These are phyloP conservation scores for Homolaphlyctis polyrhiza DNA, from an alignment of 371 early-diverging fungal genomes.

Conservation along the genomic window DNA sequence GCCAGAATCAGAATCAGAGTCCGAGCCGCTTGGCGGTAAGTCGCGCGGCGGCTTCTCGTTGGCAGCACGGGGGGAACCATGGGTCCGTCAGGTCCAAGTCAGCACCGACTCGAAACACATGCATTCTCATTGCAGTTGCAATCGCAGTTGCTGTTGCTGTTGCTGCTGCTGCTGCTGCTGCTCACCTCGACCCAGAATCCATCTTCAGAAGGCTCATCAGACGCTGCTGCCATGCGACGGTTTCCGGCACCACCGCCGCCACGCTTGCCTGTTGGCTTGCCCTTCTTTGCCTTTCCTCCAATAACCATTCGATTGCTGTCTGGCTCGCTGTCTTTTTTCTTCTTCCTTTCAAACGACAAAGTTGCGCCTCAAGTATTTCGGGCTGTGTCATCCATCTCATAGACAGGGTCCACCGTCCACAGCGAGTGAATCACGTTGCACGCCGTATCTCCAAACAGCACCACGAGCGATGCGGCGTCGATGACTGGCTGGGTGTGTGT, in stretches of 20 bases:
- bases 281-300: background rate
- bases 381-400: too few relatives aligned
- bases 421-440: too few relatives aligned
- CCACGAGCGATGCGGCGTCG: too few relatives aligned
- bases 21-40: background rate
- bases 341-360: too few relatives aligned
- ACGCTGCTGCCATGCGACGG: background rate
- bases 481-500: too few relatives aligned
- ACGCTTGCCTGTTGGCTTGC: background rate
- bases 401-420: too few relatives aligned
- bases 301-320: background rate
- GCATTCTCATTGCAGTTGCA: background rate
- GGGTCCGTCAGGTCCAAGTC: background rate
- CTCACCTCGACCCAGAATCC: slow-evolving; percentile 9
- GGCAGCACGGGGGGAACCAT: background rate
- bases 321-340: too few relatives aligned
- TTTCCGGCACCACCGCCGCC: background rate
- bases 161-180: background rate
- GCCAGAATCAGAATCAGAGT: slow-evolving; percentile 9
- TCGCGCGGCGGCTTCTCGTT: background rate
- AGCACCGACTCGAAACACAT: background rate
- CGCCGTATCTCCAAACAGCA: too few relatives aligned
- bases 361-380: too few relatives aligned
- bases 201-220: background rate
- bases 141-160: background rate